Percentiles rank a stretch among this genome's conserved stretches.
Evolutionary conservation across 1,139 yeast species (phyloP).

Genomic region (Hyphopichia khmerensis): DNA sequence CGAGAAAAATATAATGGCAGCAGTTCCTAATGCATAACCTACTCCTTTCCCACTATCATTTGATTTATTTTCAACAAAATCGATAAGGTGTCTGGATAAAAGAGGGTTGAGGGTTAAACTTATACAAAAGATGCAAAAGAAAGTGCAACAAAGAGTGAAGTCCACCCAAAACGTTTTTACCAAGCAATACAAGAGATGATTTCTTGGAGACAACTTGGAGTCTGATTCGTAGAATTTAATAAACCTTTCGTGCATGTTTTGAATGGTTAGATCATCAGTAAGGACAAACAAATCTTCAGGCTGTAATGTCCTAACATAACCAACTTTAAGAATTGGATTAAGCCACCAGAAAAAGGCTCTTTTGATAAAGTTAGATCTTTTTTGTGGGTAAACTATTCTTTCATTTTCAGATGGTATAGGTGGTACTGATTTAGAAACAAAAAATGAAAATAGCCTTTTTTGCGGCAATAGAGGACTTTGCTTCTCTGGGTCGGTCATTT

Average conservation of each 20-base stretch:
- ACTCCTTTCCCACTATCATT: constrained; percentile 46
- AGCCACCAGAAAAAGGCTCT: constrained; percentile 50
- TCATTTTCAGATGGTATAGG: constrained; percentile 48
- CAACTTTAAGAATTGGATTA: constrained; percentile 48
- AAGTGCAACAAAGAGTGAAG: constrained; percentile 14
- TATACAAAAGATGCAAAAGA: constrained; percentile 16
- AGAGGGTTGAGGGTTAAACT: constrained; percentile 14
- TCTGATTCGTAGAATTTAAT: constrained; percentile 28
- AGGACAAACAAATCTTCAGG: constrained; percentile 55
- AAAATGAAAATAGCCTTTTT: constrained; percentile 5
- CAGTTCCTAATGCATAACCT: constrained; percentile 43
- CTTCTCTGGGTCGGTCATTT: background rate
- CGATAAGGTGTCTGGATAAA: constrained; percentile 44
- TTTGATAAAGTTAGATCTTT: constrained; percentile 21
- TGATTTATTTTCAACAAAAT: constrained; percentile 34
- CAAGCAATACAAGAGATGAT: background rate
- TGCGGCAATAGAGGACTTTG: background rate
- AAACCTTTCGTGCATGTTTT: constrained; percentile 27
- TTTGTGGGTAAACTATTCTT: constrained; percentile 35
- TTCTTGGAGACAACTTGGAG: constrained; percentile 10
- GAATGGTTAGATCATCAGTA: constrained; percentile 47
- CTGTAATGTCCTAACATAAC: constrained; percentile 58
- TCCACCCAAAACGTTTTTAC: constrained; percentile 15
- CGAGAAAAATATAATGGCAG: constrained; percentile 18
- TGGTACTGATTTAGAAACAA: constrained; percentile 27